Evolutionary conservation across 2,329 filamentous ascomycete genomes (phyloP).

Genomic region (Xylariaceae sp.): DNA sequence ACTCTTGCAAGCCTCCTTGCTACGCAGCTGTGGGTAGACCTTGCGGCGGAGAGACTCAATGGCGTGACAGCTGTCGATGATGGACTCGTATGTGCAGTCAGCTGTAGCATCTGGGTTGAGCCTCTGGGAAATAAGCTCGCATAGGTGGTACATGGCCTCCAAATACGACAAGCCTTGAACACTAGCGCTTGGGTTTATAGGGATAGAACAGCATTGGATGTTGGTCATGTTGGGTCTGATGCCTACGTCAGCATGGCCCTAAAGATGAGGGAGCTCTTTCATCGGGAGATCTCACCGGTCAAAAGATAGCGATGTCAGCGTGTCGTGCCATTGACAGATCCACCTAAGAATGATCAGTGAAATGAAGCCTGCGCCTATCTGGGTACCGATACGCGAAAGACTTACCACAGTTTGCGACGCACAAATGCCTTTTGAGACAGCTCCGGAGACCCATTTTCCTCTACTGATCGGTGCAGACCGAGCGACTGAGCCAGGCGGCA

Average conservation of each 20-base stretch:
- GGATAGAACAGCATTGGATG: conserved; percentile 47
- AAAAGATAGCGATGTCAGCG: conserved; percentile 57
- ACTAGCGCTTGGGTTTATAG: conserved; percentile 33
- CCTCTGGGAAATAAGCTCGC: conserved; percentile 50
- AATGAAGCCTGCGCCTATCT: conserved; percentile 1
- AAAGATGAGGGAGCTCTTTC: not conserved
- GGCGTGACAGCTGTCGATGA: conserved; percentile 49
- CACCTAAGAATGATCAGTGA: conserved; percentile 28
- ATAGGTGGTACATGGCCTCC: conserved; percentile 59
- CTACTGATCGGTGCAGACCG: conserved; percentile 48
- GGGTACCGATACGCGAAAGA: conserved; percentile 6
- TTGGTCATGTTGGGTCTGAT: conserved; percentile 54
- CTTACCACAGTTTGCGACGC: conserved; percentile 47
- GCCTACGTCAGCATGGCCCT: conserved; percentile 7
- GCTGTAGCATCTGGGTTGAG: conserved; percentile 47
- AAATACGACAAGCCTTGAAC: conserved; percentile 49
- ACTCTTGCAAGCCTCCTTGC: conserved; percentile 56
- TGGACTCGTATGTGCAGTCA: conserved; percentile 44
- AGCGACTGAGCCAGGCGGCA: conserved; percentile 59
- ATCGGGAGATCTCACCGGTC: conserved; percentile 39
- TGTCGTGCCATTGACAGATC: conserved; percentile 62
- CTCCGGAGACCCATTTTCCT: conserved; percentile 39
- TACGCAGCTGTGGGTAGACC: conserved; percentile 45
- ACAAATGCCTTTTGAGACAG: conserved; percentile 45
- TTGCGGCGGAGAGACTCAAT: conserved; percentile 44